These are phyloP conservation scores for Panicum virgatum DNA, from an alignment of 202 grass and related monocot species.

Conservation along the genomic window DNA sequence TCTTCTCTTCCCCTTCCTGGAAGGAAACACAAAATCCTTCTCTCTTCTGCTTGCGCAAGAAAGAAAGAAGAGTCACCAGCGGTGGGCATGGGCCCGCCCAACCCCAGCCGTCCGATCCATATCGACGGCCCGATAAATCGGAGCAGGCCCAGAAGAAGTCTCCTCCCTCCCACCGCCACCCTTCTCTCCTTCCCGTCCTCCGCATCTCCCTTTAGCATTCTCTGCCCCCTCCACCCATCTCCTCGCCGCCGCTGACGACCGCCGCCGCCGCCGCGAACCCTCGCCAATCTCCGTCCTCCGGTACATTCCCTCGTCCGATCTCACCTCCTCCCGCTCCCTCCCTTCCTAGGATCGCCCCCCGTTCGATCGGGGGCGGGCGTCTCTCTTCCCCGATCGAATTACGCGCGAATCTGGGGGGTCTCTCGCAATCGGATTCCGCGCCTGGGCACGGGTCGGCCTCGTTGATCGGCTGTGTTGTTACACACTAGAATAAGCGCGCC, in stretches of 20 bases:
- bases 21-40: not conserved
- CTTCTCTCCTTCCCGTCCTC: not conserved
- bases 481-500: not conserved
- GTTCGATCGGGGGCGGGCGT: not conserved
- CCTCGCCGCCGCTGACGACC: constrained; percentile 8
- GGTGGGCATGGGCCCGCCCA: not conserved
- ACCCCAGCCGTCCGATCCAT: constrained; percentile 36
- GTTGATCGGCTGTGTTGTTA: too few relatives aligned
- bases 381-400: not conserved
- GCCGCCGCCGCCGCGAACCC: constrained; percentile 12
- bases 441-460: too few relatives aligned
- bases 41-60: constrained; percentile 19
- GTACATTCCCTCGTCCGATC: constrained; percentile 31
- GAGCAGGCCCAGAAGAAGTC: constrained; percentile 32
- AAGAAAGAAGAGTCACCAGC: not conserved
- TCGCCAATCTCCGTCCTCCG: constrained; percentile 23
- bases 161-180: constrained; percentile 19
- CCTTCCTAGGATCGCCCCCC: not conserved
- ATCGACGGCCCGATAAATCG: constrained; percentile 38
- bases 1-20: not conserved
- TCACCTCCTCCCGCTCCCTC: not conserved
- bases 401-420: constrained; percentile 20
- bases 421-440: not conserved
- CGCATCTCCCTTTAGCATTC: constrained; percentile 16
- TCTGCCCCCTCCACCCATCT: not conserved